phyloP scores from a whole-genome alignment of 2,329 filamentous ascomycete species.

The Fusarium dimerum region DNA sequence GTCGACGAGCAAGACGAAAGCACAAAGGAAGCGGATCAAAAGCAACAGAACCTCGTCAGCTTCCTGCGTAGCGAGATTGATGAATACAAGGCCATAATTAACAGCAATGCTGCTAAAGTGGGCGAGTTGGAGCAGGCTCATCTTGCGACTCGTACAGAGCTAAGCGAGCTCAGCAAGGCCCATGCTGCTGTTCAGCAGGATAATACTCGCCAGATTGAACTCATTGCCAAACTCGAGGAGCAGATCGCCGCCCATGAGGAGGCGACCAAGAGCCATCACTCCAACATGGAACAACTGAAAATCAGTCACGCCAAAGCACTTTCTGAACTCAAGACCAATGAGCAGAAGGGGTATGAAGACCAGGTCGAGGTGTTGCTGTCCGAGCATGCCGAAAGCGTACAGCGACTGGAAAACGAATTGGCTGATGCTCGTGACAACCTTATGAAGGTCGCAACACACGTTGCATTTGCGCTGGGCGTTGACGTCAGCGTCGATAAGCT shows the following conservation, averaged over 20 bases:
- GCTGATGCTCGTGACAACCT: constrained; percentile 67
- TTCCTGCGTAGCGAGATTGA: constrained; percentile 74
- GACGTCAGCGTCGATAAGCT: constrained; percentile 70
- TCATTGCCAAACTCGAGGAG: constrained; percentile 55
- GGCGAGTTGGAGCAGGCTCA: constrained; percentile 75
- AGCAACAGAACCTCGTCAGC: constrained; percentile 61
- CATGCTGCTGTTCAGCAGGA: constrained; percentile 54
- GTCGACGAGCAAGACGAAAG: constrained; percentile 43
- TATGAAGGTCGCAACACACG: constrained; percentile 63
- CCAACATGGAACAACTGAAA: constrained; percentile 51
- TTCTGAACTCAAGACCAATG: constrained; percentile 47
- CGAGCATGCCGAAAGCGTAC: constrained; percentile 59
- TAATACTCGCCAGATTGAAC: constrained; percentile 45
- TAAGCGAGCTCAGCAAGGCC: constrained; percentile 65
- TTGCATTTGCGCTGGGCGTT: constrained; percentile 60
- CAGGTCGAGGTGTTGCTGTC: constrained; percentile 59
- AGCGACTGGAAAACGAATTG: constrained; percentile 62
- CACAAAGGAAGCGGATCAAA: constrained; percentile 46
- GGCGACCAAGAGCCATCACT: constrained; percentile 55
- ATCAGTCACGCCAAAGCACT: constrained; percentile 53
- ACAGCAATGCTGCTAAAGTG: constrained; percentile 68
- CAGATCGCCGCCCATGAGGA: constrained; percentile 63
- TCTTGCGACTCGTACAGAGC: constrained; percentile 62
- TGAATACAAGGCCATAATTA: constrained; percentile 75
- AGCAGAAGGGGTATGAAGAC: constrained; percentile 57